Conservation (phyloP, 257 asterid genomes). For the Capsicum chinense region DNA sequence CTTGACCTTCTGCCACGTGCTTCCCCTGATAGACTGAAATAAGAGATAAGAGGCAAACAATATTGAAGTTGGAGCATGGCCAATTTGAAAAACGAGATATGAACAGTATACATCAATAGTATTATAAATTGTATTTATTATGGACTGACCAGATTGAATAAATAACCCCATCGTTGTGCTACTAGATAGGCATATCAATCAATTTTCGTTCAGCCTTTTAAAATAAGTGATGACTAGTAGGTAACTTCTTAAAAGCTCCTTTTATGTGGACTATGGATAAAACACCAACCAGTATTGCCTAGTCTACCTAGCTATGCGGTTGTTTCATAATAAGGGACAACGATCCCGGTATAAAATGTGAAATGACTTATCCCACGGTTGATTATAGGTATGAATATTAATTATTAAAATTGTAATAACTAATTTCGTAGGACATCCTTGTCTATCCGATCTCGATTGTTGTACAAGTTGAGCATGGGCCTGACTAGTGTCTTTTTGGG, state of each 20-base stretch:
- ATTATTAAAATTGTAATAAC: too few species aligned
- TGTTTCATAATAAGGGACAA: neutral
- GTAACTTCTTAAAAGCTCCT: neutral
- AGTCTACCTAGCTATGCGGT: too few species aligned
- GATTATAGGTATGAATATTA: neutral
- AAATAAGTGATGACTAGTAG: neutral
- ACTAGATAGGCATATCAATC: neutral
- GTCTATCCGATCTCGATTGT: too few species aligned
- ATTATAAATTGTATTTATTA: slow-evolving; percentile 14
- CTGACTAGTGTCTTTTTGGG: neutral
- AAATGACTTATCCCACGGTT: neutral
- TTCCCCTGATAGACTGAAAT: neutral
- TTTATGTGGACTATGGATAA: neutral
- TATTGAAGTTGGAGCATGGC: neutral
- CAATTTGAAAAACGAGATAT: neutral
- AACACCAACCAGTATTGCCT: too few species aligned
- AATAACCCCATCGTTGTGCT: neutral
- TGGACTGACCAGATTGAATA: neutral
- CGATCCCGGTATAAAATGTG: neutral
- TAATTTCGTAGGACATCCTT: neutral
- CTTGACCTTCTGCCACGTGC: neutral
- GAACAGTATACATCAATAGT: neutral
- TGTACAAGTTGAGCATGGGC: neutral
- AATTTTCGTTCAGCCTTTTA: neutral
- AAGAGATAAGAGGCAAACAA: neutral